Conservation (phyloP, 768 basidiomycete genomes). For the Stropharia rugosoannulata region DNA sequence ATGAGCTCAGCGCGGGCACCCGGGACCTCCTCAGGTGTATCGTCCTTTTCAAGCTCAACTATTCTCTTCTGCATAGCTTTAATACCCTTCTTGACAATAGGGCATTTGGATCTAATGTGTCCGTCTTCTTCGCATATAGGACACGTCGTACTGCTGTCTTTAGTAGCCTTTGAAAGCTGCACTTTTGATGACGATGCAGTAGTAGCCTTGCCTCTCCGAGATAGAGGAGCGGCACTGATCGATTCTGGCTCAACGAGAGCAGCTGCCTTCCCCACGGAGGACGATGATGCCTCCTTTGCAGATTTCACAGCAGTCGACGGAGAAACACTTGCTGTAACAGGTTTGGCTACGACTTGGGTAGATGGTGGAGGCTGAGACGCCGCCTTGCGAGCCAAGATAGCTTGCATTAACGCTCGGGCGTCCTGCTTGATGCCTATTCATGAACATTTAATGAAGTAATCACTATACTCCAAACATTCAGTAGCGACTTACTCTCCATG, state of each 20-base stretch:
- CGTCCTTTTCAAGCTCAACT: conserved; percentile 34
- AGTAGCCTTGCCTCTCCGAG: neutral
- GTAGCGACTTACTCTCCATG: neutral
- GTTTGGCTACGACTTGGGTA: neutral
- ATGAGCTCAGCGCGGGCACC: conserved; percentile 31
- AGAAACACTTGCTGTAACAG: neutral
- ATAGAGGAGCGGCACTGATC: neutral
- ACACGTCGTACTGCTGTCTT: conserved; percentile 18
- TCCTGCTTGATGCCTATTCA: conserved; percentile 4
- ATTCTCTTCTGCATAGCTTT: conserved; percentile 45
- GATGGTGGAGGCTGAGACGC: neutral
- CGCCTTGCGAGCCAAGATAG: conserved; percentile 4
- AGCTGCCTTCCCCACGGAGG: neutral
- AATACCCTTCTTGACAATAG: conserved; percentile 42
- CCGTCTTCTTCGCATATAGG: conserved; percentile 45
- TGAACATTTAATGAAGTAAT: neutral
- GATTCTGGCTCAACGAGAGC: neutral
- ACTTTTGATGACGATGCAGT: neutral
- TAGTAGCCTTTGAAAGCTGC: neutral
- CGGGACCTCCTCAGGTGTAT: conserved; percentile 18
- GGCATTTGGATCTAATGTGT: conserved; percentile 52
- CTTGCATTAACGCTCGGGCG: conserved; percentile 6
- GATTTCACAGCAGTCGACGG: neutral
- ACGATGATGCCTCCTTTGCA: neutral
- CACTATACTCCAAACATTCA: neutral